Conservation (phyloP, 108 stramenopile genomes). For the Skeletonema potamos region DNA sequence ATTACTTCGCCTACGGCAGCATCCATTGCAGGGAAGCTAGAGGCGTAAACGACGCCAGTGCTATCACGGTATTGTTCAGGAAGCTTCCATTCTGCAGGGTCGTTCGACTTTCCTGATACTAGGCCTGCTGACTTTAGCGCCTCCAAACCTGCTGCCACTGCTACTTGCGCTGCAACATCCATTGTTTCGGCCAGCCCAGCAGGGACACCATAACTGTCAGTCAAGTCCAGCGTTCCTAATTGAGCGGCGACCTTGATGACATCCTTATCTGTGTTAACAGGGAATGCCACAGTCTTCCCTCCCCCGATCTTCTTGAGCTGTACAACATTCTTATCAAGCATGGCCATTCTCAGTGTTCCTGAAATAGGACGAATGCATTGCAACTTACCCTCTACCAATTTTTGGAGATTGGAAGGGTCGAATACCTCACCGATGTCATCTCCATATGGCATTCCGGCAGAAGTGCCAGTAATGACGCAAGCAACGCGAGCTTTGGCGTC, state of each 20-base stretch:
- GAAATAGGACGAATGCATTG: slow-evolving; percentile 78
- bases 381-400: slow-evolving; percentile 73
- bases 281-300: slow-evolving; percentile 56
- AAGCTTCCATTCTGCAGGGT: slow-evolving; percentile 85
- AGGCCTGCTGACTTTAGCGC: slow-evolving; percentile 93
- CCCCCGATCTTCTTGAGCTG: slow-evolving; percentile 75
- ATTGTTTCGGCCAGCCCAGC: slow-evolving; percentile 90
- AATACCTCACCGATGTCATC: slow-evolving; percentile 63
- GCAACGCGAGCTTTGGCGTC: slow-evolving; percentile 64
- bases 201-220: slow-evolving; percentile 84
- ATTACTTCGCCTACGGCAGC: slow-evolving; percentile 96
- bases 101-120: slow-evolving; percentile 75
- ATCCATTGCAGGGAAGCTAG: slow-evolving; percentile 96
- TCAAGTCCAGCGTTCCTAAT: slow-evolving; percentile 82
- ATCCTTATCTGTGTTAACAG: slow-evolving; percentile 57
- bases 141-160: slow-evolving; percentile 94
- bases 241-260: slow-evolving; percentile 90
- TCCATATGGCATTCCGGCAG: slow-evolving; percentile 89
- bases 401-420: slow-evolving; percentile 67
- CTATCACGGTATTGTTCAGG: slow-evolving; percentile 89
- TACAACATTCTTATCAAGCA: slow-evolving; percentile 95
- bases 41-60: slow-evolving; percentile 95
- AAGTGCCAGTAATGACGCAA: slow-evolving; percentile 94
- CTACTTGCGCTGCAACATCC: slow-evolving; percentile 95
- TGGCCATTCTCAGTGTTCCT: slow-evolving; percentile 58